Evolutionary conservation across 2,329 filamentous ascomycete genomes (phyloP).

Genomic region (Stagonosporopsis vannaccii): DNA sequence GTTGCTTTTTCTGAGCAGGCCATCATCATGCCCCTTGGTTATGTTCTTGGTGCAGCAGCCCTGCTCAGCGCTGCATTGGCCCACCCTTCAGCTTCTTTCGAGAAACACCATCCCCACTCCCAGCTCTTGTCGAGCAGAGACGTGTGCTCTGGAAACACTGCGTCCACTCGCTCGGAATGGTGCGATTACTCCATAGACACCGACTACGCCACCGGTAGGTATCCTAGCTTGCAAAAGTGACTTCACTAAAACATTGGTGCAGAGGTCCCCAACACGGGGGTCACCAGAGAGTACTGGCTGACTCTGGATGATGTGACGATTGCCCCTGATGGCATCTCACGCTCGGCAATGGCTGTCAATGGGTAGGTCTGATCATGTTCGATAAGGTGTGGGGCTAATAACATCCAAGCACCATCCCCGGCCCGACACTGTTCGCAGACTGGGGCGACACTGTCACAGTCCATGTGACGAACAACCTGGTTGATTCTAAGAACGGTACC

Average conservation of each 20-base stretch:
- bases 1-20: neutral
- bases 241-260: neutral
- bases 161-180: slow-evolving; percentile 47
- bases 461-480: slow-evolving; percentile 45
- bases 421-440: slow-evolving; percentile 53
- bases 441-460: slow-evolving; percentile 51
- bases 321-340: slow-evolving; percentile 63
- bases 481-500: slow-evolving; percentile 38
- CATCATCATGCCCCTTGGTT: slow-evolving; percentile 8
- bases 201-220: slow-evolving; percentile 57
- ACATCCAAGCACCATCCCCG: slow-evolving; percentile 48
- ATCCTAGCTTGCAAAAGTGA: neutral
- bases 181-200: slow-evolving; percentile 59
- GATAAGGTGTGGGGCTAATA: neutral
- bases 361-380: slow-evolving; percentile 14
- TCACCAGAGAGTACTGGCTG: slow-evolving; percentile 60
- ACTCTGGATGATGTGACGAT: slow-evolving; percentile 53
- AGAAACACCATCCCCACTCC: slow-evolving; percentile 4
- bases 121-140: slow-evolving; percentile 18
- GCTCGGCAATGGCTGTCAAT: slow-evolving; percentile 50
- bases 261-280: slow-evolving; percentile 60
- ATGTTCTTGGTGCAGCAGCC: slow-evolving; percentile 1
- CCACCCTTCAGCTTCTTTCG: slow-evolving; percentile 1
- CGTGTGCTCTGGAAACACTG: slow-evolving; percentile 44
- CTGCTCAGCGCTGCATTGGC: slow-evolving; percentile 3